These are phyloP conservation scores for Dissoconium aciculare DNA, from an alignment of 2,329 filamentous ascomycete genomes.

Conservation along the genomic window DNA sequence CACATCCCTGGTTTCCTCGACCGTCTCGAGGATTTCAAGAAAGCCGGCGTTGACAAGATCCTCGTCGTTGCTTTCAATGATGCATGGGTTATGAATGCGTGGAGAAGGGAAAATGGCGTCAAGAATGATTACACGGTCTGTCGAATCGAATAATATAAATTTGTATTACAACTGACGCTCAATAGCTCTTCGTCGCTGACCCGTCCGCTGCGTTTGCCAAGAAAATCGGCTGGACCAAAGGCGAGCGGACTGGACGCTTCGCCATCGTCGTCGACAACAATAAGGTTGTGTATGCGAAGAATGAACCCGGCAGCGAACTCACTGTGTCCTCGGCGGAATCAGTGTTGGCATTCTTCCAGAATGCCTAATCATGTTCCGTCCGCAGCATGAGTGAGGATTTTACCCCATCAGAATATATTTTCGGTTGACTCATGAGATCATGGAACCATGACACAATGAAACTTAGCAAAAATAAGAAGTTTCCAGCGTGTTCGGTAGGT, in stretches of 20 bases:
- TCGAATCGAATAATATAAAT: neutral
- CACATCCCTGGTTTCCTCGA: constrained; percentile 1
- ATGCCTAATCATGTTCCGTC: too few species aligned
- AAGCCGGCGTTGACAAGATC: neutral
- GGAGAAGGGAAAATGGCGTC: constrained; percentile 1
- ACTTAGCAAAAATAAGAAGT: too few species aligned
- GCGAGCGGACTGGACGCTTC: neutral
- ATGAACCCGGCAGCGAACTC: neutral
- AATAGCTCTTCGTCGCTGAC: constrained; percentile 4
- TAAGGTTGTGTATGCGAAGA: neutral
- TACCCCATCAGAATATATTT: too few species aligned
- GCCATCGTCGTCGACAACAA: neutral
- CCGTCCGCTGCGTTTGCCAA: constrained; percentile 5
- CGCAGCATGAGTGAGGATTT: too few species aligned
- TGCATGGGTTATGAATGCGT: constrained; percentile 1
- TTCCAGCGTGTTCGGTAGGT: too few species aligned
- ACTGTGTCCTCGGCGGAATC: neutral
- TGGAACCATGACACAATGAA: too few species aligned
- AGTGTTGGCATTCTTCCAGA: neutral
- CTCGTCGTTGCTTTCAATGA: neutral
- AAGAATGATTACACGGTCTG: constrained; percentile 1
- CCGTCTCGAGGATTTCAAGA: neutral
- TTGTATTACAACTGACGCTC: too few species aligned
- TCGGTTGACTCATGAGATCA: too few species aligned
- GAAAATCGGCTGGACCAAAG: constrained; percentile 1